These are phyloP conservation scores for Luzula sylvatica DNA, from an alignment of 176 grass and related monocot species.

Conservation along the genomic window DNA sequence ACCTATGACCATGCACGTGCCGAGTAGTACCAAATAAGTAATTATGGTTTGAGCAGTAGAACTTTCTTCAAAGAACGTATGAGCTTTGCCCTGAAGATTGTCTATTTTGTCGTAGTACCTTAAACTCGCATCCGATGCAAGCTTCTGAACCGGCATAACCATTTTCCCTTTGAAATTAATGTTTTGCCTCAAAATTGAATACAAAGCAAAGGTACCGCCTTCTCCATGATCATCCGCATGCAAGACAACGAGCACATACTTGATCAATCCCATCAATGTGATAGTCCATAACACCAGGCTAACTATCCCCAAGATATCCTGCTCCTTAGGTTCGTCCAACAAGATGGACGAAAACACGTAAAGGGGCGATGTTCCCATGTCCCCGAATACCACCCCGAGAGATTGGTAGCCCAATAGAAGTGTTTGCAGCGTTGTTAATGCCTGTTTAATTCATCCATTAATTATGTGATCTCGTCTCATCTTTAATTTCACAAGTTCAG, in stretches of 20 bases:
- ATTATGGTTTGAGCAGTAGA: conserved; percentile 34
- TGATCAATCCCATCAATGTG: conserved; percentile 53
- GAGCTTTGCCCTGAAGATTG: conserved; percentile 24
- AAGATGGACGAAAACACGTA: conserved; percentile 66
- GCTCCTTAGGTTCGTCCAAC: conserved; percentile 24
- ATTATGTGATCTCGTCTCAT: no score
- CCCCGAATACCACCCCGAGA: conserved; percentile 66
- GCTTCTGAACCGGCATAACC: conserved; percentile 32
- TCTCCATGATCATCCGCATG: conserved; percentile 64
- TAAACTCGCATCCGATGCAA: conserved; percentile 52
- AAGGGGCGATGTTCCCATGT: conserved; percentile 66
- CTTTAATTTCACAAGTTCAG: no score
- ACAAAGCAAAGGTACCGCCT: conserved; percentile 85
- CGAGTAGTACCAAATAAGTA: conserved; percentile 48
- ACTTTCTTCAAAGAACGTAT: conserved; percentile 42
- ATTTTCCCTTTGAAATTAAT: conserved; percentile 61
- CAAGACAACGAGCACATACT: conserved; percentile 58
- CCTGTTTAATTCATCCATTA: conserved; percentile 16
- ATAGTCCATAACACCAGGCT: conserved; percentile 76
- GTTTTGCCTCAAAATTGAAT: conserved; percentile 60
- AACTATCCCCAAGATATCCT: conserved; percentile 48
- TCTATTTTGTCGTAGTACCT: conserved; percentile 44
- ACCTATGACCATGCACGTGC: conserved; percentile 75
- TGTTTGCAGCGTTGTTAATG: conserved; percentile 33
- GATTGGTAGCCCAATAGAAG: conserved; percentile 51